Percentiles rank a stretch among this genome's conserved stretches.
phyloP scores from a whole-genome alignment of 768 basidiomycete species.

The Suillus fuscotomentosus region DNA sequence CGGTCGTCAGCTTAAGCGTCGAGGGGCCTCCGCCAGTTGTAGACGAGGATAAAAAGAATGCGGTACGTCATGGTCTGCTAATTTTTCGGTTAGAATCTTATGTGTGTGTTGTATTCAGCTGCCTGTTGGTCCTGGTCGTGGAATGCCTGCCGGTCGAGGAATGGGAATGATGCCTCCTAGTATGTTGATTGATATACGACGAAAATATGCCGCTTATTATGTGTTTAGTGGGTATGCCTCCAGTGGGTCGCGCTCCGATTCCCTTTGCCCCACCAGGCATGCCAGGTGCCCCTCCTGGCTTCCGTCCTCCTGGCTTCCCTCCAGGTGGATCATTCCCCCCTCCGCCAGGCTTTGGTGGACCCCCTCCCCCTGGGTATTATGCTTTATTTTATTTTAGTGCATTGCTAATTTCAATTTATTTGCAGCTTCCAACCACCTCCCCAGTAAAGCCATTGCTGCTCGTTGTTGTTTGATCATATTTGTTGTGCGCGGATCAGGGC shows the following conservation, averaged over 20 bases:
- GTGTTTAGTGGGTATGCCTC: conserved; percentile 54
- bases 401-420: conserved; percentile 8
- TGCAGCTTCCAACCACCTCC: conserved; percentile 49
- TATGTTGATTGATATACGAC: conserved; percentile 36
- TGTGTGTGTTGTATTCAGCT: conserved; percentile 46
- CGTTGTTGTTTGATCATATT: conserved; percentile 12
- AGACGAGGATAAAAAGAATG: conserved; percentile 87
- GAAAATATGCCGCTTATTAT: conserved; percentile 10
- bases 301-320: conserved; percentile 82
- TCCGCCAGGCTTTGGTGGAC: conserved; percentile 77
- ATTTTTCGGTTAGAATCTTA: conserved; percentile 12
- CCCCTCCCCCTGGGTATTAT: conserved; percentile 80
- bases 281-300: conserved; percentile 85
- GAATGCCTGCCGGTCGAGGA: conserved; percentile 94
- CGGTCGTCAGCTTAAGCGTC: conserved; percentile 91
- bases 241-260: conserved; percentile 69
- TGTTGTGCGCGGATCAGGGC: conserved; percentile 14
- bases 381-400: neutral
- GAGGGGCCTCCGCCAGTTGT: conserved; percentile 93
- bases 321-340: conserved; percentile 79
- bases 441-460: conserved; percentile 27
- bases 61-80: conserved; percentile 42
- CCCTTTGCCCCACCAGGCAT: conserved; percentile 66
- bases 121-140: conserved; percentile 87
- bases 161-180: conserved; percentile 94